Base-by-base conservation (phyloP, 805 yeast genomes). In the Myxozyma lipomycoides region DNA sequence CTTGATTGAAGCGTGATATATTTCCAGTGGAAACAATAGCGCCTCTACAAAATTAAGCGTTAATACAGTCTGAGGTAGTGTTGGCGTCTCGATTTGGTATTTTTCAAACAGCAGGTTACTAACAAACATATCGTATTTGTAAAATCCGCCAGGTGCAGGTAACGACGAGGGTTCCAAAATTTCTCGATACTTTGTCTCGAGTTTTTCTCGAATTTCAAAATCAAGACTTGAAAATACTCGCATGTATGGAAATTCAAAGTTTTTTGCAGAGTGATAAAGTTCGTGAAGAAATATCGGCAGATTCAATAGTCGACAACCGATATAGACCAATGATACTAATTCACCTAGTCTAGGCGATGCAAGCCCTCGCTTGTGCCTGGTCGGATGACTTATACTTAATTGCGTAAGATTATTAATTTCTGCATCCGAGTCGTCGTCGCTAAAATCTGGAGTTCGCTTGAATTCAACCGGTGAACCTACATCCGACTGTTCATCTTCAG, bases 211-310 rank as follows among this genome's bases (percentile, higher is more conserved):
- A 30, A 41, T 38, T 4, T 35, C 25, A 25, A 46, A 52, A 21
- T 52, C 53, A 18, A 55, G 37, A 15, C 30, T 22, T 9, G 19
- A 10, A 3, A 18, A 3, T 6, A 57, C 59, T 19, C 49, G 43
- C 50, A 55, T 45, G 43, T 48, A 55, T 12, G 59, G 59, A 6
- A 55, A 36, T 5, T 46, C 51, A 9, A 41, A 25, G 19, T 30
- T 25, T 12, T 51, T 37, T 4, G 46, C 49, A 3, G 37, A 41
- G n/a, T 37, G 42, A 35, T 48, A 48, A 10, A 55, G 40, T 25
- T 55, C 59, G 34, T 47, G 39, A 25, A 55, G 7, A 26, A 52
- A 52, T 12, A 52, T 35, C n/a, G 59, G 59, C 7, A 48, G 17
- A 21, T 45, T 32, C 9, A 55, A 45, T 6, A 55, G 41, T 22